Percentiles rank a stretch among this genome's conserved stretches.
Evolutionary conservation across 208 protist genomes (phyloP).

Genomic region (Leptomonas seymouri): DNA sequence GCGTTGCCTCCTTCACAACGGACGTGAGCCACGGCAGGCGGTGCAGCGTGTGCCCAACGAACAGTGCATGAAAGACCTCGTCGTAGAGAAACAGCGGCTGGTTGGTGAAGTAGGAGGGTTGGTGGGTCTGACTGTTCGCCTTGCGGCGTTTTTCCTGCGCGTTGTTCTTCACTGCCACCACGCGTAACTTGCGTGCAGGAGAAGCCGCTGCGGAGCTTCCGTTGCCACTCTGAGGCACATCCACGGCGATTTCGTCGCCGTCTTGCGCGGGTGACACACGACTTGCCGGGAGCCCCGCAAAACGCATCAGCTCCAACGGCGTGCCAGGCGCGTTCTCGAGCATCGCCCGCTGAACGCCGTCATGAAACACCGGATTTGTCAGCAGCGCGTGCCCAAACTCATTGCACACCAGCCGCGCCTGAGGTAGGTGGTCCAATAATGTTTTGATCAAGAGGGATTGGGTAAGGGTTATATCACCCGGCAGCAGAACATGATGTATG

Average conservation of each 20-base stretch:
- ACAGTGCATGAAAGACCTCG: slow-evolving; percentile 51
- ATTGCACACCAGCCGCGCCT: slow-evolving; percentile 56
- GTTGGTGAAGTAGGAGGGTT: slow-evolving; percentile 65
- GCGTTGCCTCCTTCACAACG: slow-evolving; percentile 44
- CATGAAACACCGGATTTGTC: slow-evolving; percentile 68
- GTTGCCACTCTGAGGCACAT: slow-evolving; percentile 8
- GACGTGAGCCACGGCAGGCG: slow-evolving; percentile 69
- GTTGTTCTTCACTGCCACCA: slow-evolving; percentile 25
- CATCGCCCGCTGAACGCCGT: slow-evolving; percentile 50
- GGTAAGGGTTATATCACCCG: slow-evolving; percentile 47
- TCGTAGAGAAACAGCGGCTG: slow-evolving; percentile 70
- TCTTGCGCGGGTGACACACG: slow-evolving; percentile 37
- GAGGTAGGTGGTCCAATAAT: slow-evolving; percentile 41
- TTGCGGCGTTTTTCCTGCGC: slow-evolving; percentile 39
- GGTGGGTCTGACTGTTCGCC: slow-evolving; percentile 21
- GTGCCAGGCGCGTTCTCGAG: slow-evolving; percentile 41
- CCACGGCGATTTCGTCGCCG: slow-evolving; percentile 38
- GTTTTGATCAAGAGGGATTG: slow-evolving; percentile 38
- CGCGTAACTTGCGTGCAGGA: slow-evolving; percentile 22
- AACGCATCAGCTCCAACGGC: slow-evolving; percentile 20
- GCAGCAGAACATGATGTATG: slow-evolving; percentile 55
- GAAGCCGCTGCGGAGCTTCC: neutral
- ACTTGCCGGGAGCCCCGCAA: slow-evolving; percentile 30
- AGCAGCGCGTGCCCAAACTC: slow-evolving; percentile 59
- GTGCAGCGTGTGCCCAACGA: slow-evolving; percentile 45